Percentiles rank a stretch among this genome's conserved stretches.
These are phyloP conservation scores for Baorangia bicolor DNA, from an alignment of 768 basidiomycete species.

Conservation along the genomic window DNA sequence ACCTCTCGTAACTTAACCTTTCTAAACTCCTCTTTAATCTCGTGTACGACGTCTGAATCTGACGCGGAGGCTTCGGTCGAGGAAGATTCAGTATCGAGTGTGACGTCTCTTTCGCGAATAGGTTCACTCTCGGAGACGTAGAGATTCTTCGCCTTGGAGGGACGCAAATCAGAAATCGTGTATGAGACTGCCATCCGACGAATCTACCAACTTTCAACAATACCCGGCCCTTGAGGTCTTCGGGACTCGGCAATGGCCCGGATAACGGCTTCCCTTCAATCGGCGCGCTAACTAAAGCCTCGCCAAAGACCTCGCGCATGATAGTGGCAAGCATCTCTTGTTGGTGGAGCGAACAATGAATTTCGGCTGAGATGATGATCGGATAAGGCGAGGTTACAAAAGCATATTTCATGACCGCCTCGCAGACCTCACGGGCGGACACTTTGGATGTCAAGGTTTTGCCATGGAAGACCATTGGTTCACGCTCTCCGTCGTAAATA, in stretches of 20 bases:
- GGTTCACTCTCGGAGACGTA: slow-evolving; percentile 45
- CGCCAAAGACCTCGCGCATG: slow-evolving; percentile 63
- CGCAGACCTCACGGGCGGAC: slow-evolving; percentile 74
- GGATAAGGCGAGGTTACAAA: slow-evolving; percentile 91
- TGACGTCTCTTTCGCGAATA: slow-evolving; percentile 32
- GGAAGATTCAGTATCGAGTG: slow-evolving; percentile 42
- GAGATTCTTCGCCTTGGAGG: slow-evolving; percentile 71
- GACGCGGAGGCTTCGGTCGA: slow-evolving; percentile 40
- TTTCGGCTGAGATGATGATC: slow-evolving; percentile 89
- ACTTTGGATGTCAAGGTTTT: slow-evolving; percentile 86
- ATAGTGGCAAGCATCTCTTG: slow-evolving; percentile 79
- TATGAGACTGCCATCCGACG: neutral
- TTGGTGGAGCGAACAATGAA: slow-evolving; percentile 77
- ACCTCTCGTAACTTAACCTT: slow-evolving; percentile 30
- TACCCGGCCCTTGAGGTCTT: slow-evolving; percentile 74
- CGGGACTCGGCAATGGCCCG: slow-evolving; percentile 77
- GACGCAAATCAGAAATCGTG: neutral
- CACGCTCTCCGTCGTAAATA: slow-evolving; percentile 83
- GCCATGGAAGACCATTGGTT: slow-evolving; percentile 87
- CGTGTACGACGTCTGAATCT: slow-evolving; percentile 28
- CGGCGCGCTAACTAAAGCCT: slow-evolving; percentile 47
- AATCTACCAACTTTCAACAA: slow-evolving; percentile 66
- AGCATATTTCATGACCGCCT: slow-evolving; percentile 84
- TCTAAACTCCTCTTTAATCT: slow-evolving; percentile 26
- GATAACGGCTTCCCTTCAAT: slow-evolving; percentile 48